Evolutionary conservation across 2,329 filamentous ascomycete genomes (phyloP), one percentile per base, ranked within the genome.

Genomic region (Diaporthe helianthi): DNA sequence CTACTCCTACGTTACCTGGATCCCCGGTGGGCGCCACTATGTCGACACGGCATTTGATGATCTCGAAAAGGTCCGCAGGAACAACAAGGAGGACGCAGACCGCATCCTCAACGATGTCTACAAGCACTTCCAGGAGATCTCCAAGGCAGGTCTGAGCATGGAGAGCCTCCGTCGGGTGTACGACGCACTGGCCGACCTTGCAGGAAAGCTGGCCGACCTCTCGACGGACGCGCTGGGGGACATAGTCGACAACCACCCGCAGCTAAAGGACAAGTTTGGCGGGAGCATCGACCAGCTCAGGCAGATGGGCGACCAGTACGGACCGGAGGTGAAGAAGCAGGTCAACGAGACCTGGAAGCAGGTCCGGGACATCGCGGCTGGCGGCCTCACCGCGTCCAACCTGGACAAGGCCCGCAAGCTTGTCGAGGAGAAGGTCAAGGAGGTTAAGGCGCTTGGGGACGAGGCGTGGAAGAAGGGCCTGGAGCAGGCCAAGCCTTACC

Each of bases 241-340:
- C 71, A 86, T 94, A 51, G 78, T 93, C 63, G 85, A 93, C 75
- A 92, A 93, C 76, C 91, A 94, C 76, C 92, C 92, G 0, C 79
- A 90, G 73, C 75, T 93, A 24, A 93, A 92, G 83, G 86, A 93
- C 76, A 90, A 91, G 80, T 80, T 93, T 10, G 91, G 91, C 17
- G 88, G 87, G 13, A 89, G 87, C 73, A 79, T 92, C 53, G 87
- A 92, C 61, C 86, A 92, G 77, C 81, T 94, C 61, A 92, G 92
- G 84, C 79, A 89, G 73, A 84, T 93, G 78, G 89, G 89, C 31
- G 86, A 93, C 17, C 83, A 88, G 70, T 91, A 91, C 74, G 92
- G 92, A 0, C 92, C 91, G 0, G 90, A 93, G 76, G 91, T 90
- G 0, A 92, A 93, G 85, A 90, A 93, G 83, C 86, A 92, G 78